Evolutionary conservation across 768 basidiomycete species (phyloP), one percentile per base, ranked within the genome.

Genomic region (Psilocybe cyanescens): DNA sequence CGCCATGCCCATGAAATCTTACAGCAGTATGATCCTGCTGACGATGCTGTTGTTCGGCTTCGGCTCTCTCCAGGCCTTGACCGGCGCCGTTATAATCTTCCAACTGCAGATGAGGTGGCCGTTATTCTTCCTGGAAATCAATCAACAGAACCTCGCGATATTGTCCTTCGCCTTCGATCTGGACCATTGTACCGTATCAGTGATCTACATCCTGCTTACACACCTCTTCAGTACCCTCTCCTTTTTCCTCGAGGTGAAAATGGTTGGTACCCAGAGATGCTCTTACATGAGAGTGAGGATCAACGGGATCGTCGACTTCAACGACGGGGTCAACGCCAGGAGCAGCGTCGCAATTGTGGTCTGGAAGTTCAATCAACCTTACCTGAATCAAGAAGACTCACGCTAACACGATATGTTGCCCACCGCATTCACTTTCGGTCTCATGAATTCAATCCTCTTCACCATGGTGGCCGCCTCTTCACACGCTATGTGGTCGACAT

Each of bases 401-500:
- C 76, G 0, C 71, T 77, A 14, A 47, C 65, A 0, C 67, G 69
- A 0, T 79, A 71, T 56, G 71, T 71, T 65, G 73, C 77, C 0
- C 78, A 76, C 58, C 67, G 70, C 0, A 55, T 82, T 0, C 76
- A 80, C 37, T 14, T 53, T 1, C 64, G 74, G 0, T 51, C 24
- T 0, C 31, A 62, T 3, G 67, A 79, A 31, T 72, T 72, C 30
- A 49, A 62, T 12, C 71, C 69, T 33, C 52, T 81, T 8, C 74
- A 78, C 29, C 72, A 65, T 12, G 76, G 70, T 56, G 73, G 75
- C 0, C 71, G 72, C 8, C 69, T 84, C 0, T 74, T 83, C 30
- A 74, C 78, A 48, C 76, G 78, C 37, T 78, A 77, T 50, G 29
- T 81, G 12, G 77, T 85, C 11, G 68, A 72, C 35, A 70, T 71